Percentiles rank a stretch among this genome's conserved stretches.
Conservation (phyloP, 768 basidiomycete genomes). For the Suillus variegatus region DNA sequence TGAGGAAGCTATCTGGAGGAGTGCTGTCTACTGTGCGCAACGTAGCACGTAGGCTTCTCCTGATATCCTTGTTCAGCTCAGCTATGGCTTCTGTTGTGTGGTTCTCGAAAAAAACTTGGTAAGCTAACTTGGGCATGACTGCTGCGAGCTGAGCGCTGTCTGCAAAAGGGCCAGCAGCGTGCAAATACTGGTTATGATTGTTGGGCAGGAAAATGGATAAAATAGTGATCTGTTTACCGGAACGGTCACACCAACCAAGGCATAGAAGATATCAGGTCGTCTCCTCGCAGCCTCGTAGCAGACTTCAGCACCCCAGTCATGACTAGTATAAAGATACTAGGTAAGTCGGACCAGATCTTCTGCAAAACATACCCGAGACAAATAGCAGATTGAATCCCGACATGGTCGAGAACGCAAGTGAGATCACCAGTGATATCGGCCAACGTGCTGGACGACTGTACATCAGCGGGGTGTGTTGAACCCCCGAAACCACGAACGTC, state of each 20-base stretch:
- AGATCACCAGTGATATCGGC: constrained; percentile 64
- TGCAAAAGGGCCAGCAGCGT: constrained; percentile 47
- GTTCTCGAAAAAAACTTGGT: constrained; percentile 63
- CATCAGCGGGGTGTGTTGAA: constrained; percentile 66
- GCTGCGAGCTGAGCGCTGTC: constrained; percentile 43
- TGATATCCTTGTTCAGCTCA: constrained; percentile 59
- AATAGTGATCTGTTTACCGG: constrained; percentile 46
- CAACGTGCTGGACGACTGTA: constrained; percentile 57
- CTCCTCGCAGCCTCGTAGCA: constrained; percentile 70
- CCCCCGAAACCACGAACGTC: constrained; percentile 72
- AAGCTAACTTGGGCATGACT: constrained; percentile 55
- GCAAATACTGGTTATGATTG: constrained; percentile 55
- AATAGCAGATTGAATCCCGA: constrained; percentile 46
- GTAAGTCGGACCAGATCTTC: neutral
- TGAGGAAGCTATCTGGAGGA: constrained; percentile 57
- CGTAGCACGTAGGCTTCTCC: constrained; percentile 58
- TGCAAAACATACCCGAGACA: constrained; percentile 58
- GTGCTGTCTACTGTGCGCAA: constrained; percentile 54
- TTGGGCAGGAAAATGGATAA: neutral
- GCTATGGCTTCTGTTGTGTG: constrained; percentile 46
- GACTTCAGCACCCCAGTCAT: constrained; percentile 73
- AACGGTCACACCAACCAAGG: constrained; percentile 56
- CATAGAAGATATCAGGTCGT: constrained; percentile 64
- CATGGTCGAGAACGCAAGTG: constrained; percentile 59
- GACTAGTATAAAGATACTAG: constrained; percentile 39